Evolutionary conservation across 75 land plant genomes (phyloP), one percentile per base, ranked within the genome.

Genomic region (Selaginella tamariscina): DNA sequence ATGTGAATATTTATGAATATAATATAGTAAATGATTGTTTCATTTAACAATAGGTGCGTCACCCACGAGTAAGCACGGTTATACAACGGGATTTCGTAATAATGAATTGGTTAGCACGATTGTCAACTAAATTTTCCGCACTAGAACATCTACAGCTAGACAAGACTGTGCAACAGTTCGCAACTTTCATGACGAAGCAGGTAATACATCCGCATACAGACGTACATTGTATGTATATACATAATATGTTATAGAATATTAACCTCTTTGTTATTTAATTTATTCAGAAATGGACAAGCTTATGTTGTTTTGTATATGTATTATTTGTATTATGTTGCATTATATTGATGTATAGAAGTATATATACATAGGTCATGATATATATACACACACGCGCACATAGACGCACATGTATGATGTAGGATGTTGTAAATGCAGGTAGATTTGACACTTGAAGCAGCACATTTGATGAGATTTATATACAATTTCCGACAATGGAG

Each of bases 381-480:
- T n/a, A n/a, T n/a, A n/a, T n/a, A n/a, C n/a, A n/a, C n/a, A n/a
- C n/a, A n/a, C n/a, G n/a, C n/a, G n/a, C n/a, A n/a, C n/a, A n/a
- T n/a, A n/a, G n/a, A n/a, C 49, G 5, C 49, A 15, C 49, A 39
- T 39, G 23, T 59, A 59, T 59, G 21, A 59, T 26, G 2, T 9
- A 5, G 9, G 23, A n/a, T 23, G n/a, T 59, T n/a, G 27, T 26
- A 2, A 2, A 27, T 23, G 18, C 65, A 76, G 78, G 78, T 76
- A 75, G 78, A 76, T 67, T 54, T 76, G 29, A 76, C 78, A 1
- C 66, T 76, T 60, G 78, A 76, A 70, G 78, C 78, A 31, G 77
- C 78, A 28, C 78, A 76, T 66, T 75, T 76, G 28, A 68, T 66
- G 29, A 72, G 78, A 33, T 76, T 76, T 33, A 76, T 60, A 13